These are phyloP conservation scores for Drechslera avenae DNA, from an alignment of 2,329 filamentous ascomycete genomes.

Conservation along the genomic window DNA sequence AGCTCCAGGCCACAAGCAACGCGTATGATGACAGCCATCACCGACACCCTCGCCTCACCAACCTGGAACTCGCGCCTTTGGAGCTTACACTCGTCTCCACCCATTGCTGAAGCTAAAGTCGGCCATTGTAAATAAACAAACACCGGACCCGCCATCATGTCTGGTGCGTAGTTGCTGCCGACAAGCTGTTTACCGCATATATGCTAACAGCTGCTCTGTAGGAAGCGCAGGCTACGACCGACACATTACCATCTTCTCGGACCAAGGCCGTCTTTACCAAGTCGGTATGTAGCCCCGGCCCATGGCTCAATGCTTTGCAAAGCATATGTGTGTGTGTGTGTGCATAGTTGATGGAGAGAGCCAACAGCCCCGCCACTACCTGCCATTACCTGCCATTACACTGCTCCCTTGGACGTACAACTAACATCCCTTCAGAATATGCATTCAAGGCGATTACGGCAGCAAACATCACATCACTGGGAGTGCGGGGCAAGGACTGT, in stretches of 20 bases:
- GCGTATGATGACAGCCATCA: conserved; percentile 37
- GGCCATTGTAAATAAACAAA: conserved; percentile 24
- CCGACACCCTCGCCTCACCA: conserved; percentile 27
- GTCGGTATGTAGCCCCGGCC: conserved; percentile 71
- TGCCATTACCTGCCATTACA: neutral
- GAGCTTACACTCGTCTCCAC: conserved; percentile 39
- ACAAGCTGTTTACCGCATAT: conserved; percentile 17
- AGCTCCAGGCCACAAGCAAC: conserved; percentile 44
- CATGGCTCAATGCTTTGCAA: no score
- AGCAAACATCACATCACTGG: conserved; percentile 97
- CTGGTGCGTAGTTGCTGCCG: conserved; percentile 43
- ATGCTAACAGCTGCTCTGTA: conserved; percentile 41
- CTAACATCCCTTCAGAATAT: conserved; percentile 75
- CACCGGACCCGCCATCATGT: conserved; percentile 45
- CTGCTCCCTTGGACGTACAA: no score
- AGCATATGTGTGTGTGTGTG: no score
- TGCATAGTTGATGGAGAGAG: no score
- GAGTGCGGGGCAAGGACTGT: conserved; percentile 93
- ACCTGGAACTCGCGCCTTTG: conserved; percentile 28
- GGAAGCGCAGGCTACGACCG: conserved; percentile 78
- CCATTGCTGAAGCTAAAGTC: conserved; percentile 39
- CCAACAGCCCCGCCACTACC: neutral
- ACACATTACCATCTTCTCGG: conserved; percentile 99
- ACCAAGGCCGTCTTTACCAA: conserved; percentile 98
- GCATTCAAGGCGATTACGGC: conserved; percentile 99